These are phyloP conservation scores for Panellus pusillus DNA, from an alignment of 768 basidiomycete genomes.

Conservation along the genomic window DNA sequence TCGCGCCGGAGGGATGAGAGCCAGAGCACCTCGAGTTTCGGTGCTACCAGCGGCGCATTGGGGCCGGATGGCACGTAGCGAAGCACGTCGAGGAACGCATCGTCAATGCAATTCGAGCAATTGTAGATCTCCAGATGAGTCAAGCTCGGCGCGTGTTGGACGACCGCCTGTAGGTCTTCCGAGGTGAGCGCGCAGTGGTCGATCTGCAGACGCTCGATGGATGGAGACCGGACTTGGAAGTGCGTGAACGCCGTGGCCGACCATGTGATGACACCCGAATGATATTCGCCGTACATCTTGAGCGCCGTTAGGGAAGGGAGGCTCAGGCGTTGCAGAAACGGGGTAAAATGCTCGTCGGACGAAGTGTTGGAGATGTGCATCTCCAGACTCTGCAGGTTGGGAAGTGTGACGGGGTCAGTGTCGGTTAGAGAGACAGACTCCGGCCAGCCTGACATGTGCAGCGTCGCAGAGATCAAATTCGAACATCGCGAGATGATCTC, in stretches of 20 bases:
- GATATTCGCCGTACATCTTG: conserved; percentile 14
- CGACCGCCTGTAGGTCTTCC: conserved; percentile 12
- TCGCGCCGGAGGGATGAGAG: conserved; percentile 12
- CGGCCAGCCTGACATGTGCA: conserved; percentile 11
- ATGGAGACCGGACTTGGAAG: conserved; percentile 12
- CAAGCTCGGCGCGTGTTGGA: conserved; percentile 2
- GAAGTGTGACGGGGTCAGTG: conserved; percentile 2
- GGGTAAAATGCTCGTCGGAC: conserved; percentile 12
- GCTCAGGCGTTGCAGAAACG: conserved; percentile 11
- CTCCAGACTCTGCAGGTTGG: conserved; percentile 4
- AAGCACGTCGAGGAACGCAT: conserved; percentile 5
- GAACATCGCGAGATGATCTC: conserved; percentile 9
- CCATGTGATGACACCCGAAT: conserved; percentile 16
- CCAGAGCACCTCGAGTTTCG: conserved; percentile 14
- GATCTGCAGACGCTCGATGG: conserved; percentile 12
- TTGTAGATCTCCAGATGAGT: conserved; percentile 9
- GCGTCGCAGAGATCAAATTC: conserved; percentile 7
- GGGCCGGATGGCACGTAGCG: conserved; percentile 3
- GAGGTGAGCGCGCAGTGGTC: conserved; percentile 17
- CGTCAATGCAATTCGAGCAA: conserved; percentile 16
- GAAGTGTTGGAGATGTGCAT: conserved; percentile 14
- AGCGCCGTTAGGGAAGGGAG: conserved; percentile 11
- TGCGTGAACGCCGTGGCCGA: conserved; percentile 5
- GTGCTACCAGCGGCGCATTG: neutral
- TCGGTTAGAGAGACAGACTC: neutral